Evolutionary conservation across 208 protist species (phyloP), one percentile per base, ranked within the genome.

Genomic region (Plasmodiophora brassicae): DNA sequence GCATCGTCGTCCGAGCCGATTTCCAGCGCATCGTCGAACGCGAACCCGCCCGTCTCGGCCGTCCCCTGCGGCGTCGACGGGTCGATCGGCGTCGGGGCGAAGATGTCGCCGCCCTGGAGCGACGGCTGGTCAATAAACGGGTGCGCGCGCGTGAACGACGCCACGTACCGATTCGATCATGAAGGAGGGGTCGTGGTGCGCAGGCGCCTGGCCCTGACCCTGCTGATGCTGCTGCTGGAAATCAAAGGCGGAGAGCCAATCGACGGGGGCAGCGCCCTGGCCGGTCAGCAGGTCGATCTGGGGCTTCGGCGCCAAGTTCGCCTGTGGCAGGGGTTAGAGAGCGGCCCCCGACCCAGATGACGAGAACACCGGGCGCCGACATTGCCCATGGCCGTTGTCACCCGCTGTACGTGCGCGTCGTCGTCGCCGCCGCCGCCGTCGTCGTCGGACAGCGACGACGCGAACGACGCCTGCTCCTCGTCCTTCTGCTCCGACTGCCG

Each of bases 11-110:
- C 65, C 5, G 65, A 78, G 5, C 65, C 65, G 41, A 78, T 78
- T 78, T 78, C 65, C 20, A 78, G n/a, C 32, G 65, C 65, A 32
- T 78, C 65, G 41, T 78, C 65, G n/a, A 78, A 78, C 5, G 65
- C 65, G 65, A 78, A 78, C 41, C 65, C 65, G n/a, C 41, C 65
- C 65, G 5, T 5, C 20, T 78, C 65, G 20, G 65, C 32, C 10
- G 14, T 78, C 5, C 65, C 65, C 20, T 32, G 5, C 5, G 65
- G 65, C 32, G 65, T 78, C 5, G 65, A 14, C 20, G 65, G 65
- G 41, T 78, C 65, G 20, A 78, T 78, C 32, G 65, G 65, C n/a
- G 65, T 78, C 20, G 32, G 32, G n/a, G 32, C 32, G n/a, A 78
- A 78, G 14, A 78, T 32, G 32, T 78, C 5, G 14, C n/a, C 65